phyloP scores from a whole-genome alignment of 768 basidiomycete genomes.

The Leccinellum albellum region DNA sequence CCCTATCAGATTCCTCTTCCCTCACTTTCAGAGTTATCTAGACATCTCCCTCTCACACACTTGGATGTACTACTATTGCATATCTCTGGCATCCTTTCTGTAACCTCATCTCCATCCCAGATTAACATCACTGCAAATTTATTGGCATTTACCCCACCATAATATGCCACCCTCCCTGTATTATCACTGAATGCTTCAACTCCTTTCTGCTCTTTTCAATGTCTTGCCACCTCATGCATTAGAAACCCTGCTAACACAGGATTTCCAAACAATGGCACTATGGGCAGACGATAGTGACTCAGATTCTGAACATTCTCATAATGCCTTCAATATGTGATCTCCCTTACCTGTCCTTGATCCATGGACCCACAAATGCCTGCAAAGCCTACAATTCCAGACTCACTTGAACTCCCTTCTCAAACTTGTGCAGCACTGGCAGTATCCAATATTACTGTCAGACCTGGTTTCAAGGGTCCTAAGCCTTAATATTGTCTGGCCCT shows the following conservation, averaged over 20 bases:
- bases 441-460: conserved; percentile 38
- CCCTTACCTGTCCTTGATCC: conserved; percentile 47
- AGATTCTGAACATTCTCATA: conserved; percentile 35
- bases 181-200: conserved; percentile 45
- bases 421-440: conserved; percentile 38
- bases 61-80: conserved; percentile 32
- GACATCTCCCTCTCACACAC: conserved; percentile 54
- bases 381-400: conserved; percentile 46
- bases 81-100: conserved; percentile 29
- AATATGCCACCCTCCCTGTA: conserved; percentile 49
- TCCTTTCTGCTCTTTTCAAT: conserved; percentile 51
- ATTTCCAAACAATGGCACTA: conserved; percentile 7
- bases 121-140: conserved; percentile 74
- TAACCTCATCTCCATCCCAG: conserved; percentile 29
- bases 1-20: conserved; percentile 68
- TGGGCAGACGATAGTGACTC: conserved; percentile 37
- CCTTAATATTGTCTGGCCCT: conserved; percentile 58
- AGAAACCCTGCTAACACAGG: conserved; percentile 37
- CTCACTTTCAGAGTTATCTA: conserved; percentile 61
- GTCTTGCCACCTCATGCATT: conserved; percentile 50
- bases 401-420: conserved; percentile 58
- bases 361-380: conserved; percentile 61
- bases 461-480: conserved; percentile 59
- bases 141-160: conserved; percentile 57
- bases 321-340: conserved; percentile 33